Percentiles rank a stretch among this genome's conserved stretches.
Conservation (phyloP, 2,329 filamentous ascomycete species). For the Polytolypa hystricis region DNA sequence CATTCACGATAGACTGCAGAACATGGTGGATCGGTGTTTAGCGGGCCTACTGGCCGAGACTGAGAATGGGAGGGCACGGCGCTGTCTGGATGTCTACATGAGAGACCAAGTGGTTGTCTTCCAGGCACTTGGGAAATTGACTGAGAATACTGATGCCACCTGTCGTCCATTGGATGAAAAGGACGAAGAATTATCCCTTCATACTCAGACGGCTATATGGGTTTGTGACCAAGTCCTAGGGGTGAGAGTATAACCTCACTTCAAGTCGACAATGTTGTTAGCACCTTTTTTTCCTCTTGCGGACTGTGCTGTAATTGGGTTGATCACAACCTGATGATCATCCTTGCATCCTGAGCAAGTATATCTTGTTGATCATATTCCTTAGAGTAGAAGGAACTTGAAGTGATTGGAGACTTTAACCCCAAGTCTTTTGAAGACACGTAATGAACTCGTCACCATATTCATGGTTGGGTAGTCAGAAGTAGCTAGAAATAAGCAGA, state of each 20-base stretch:
- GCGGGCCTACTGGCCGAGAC: slow-evolving; percentile 37
- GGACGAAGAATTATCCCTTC: slow-evolving; percentile 25
- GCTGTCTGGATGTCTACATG: slow-evolving; percentile 45
- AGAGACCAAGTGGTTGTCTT: slow-evolving; percentile 51
- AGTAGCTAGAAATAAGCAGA: no score
- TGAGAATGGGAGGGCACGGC: slow-evolving; percentile 20
- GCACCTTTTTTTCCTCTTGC: no score
- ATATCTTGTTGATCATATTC: no score
- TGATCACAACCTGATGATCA: no score
- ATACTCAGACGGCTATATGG: slow-evolving; percentile 35
- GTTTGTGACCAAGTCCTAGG: slow-evolving; percentile 31
- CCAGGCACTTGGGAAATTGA: slow-evolving; percentile 41
- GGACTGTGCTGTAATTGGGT: no score
- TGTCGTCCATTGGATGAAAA: slow-evolving; percentile 10
- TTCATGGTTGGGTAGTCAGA: no score
- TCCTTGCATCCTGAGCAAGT: no score
- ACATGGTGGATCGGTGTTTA: slow-evolving; percentile 35
- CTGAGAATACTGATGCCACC: slow-evolving; percentile 6
- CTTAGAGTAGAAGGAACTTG: no score
- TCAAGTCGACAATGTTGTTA: no score
- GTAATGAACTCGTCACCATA: no score
- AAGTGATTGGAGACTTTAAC: no score
- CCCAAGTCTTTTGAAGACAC: no score
- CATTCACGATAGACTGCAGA: slow-evolving; percentile 18
- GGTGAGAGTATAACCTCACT: slow-evolving; percentile 4